Conservation (phyloP, 768 basidiomycete genomes). For the Boletus speciosus region DNA sequence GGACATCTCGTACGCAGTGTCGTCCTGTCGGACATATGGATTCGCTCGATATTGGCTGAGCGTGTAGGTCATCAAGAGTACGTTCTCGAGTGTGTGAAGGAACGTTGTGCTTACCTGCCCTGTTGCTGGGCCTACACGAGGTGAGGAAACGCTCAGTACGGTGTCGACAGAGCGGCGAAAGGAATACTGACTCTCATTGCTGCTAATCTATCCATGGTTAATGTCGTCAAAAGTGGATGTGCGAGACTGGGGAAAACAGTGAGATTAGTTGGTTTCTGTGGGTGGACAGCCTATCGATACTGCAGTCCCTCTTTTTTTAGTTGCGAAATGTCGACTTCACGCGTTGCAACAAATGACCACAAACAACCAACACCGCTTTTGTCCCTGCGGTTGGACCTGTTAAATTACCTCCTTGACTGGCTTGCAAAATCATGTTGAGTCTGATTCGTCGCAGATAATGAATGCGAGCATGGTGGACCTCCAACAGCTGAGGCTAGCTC, state of each 20-base stretch:
- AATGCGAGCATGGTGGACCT: no score
- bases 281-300: background rate
- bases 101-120: conserved; percentile 40
- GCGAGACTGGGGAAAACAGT: background rate
- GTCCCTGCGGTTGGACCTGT: no score
- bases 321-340: background rate
- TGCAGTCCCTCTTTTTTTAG: background rate
- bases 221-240: conserved; percentile 51
- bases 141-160: conserved; percentile 4
- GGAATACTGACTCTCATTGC: conserved; percentile 65
- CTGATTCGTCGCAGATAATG: no score
- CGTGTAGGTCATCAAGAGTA: background rate
- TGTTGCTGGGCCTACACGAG: conserved; percentile 63
- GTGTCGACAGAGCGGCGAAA: background rate
- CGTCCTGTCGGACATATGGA: conserved; percentile 67
- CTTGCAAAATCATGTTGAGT: no score
- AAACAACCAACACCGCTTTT: conserved; percentile 8
- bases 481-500: no score
- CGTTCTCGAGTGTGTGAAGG: background rate
- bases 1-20: conserved; percentile 62
- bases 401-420: no score
- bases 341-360: conserved; percentile 13
- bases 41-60: conserved; percentile 42
- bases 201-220: conserved; percentile 78
- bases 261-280: background rate